Percentiles rank a stretch among this genome's conserved stretches.
phyloP scores from a whole-genome alignment of 306 rosid genomes.

The Hippophae gyantsensis region DNA sequence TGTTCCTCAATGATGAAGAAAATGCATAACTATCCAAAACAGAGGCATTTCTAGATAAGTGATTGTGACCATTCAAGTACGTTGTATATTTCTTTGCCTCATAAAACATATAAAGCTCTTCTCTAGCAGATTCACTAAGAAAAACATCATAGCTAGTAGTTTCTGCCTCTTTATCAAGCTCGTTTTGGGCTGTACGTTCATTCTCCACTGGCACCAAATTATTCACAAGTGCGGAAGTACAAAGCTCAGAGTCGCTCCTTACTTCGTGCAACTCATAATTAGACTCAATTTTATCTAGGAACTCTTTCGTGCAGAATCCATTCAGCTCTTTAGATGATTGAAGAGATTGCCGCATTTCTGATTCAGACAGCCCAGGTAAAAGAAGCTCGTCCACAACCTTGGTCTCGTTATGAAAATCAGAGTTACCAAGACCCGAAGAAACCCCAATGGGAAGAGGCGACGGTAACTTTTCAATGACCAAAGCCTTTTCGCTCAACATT shows the following conservation, averaged over 20 bases:
- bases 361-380: constrained; percentile 30
- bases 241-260: constrained; percentile 18
- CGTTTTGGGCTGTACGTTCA: background rate
- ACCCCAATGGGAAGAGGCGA: constrained; percentile 36
- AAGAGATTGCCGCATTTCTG: constrained; percentile 41
- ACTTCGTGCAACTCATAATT: constrained; percentile 32
- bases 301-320: constrained; percentile 36
- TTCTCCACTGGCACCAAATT: constrained; percentile 15
- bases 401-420: constrained; percentile 11
- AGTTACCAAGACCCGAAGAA: constrained; percentile 21
- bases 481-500: constrained; percentile 33
- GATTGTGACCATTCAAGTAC: constrained; percentile 29
- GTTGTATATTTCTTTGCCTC: constrained; percentile 29
- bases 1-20: constrained; percentile 29
- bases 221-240: constrained; percentile 22
- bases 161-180: constrained; percentile 12
- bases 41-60: constrained; percentile 33
- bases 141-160: constrained; percentile 19
- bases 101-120: constrained; percentile 75
- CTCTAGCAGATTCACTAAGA: constrained; percentile 47
- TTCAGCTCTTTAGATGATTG: constrained; percentile 37
- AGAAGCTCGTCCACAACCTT: constrained; percentile 26
- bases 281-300: constrained; percentile 34
- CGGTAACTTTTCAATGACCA: constrained; percentile 17
- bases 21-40: constrained; percentile 21